A percentile compares a stretch with the other conserved stretches of the same genome.
Evolutionary conservation across 371 early-diverging fungal genomes (phyloP).

Genomic region (Mucor irregularis): DNA sequence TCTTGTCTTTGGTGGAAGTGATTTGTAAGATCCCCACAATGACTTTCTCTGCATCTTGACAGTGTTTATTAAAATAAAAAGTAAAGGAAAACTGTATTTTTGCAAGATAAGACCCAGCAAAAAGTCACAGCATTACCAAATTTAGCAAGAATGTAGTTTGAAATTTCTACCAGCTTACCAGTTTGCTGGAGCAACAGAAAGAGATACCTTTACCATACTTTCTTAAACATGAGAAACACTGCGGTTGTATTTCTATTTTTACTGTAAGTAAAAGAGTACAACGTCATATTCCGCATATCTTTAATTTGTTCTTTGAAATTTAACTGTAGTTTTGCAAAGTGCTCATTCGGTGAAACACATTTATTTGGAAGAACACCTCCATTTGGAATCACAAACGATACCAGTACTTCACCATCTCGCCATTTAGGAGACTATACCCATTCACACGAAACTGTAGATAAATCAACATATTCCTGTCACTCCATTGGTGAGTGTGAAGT

Average conservation of each 20-base stretch:
- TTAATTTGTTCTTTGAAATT: neutral
- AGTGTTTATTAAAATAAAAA: neutral
- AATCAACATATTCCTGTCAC: constrained; percentile 41
- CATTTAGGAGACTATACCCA: constrained; percentile 48
- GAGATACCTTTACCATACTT: too few relatives aligned
- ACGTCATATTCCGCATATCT: too few relatives aligned
- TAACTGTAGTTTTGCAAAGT: neutral
- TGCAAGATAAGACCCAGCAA: neutral
- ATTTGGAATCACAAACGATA: constrained; percentile 10
- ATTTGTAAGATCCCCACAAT: constrained; percentile 50
- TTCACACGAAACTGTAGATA: constrained; percentile 43
- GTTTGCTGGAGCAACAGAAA: too few relatives aligned
- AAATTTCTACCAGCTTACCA: neutral
- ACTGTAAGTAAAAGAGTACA: too few relatives aligned
- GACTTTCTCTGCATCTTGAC: constrained; percentile 49
- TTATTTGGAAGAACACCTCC: constrained; percentile 28
- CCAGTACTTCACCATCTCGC: neutral
- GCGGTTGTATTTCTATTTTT: too few relatives aligned
- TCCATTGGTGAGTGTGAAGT: constrained; percentile 46
- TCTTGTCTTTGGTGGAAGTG: constrained; percentile 42
- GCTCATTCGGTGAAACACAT: constrained; percentile 7
- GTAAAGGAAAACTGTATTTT: neutral
- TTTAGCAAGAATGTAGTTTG: neutral
- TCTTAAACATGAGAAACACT: too few relatives aligned
- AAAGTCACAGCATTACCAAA: neutral